Evolutionary conservation across 1,284 basidiomycete genomes (phyloP), one percentile per base, ranked within the genome.

Genomic region (Irpex lacteus): DNA sequence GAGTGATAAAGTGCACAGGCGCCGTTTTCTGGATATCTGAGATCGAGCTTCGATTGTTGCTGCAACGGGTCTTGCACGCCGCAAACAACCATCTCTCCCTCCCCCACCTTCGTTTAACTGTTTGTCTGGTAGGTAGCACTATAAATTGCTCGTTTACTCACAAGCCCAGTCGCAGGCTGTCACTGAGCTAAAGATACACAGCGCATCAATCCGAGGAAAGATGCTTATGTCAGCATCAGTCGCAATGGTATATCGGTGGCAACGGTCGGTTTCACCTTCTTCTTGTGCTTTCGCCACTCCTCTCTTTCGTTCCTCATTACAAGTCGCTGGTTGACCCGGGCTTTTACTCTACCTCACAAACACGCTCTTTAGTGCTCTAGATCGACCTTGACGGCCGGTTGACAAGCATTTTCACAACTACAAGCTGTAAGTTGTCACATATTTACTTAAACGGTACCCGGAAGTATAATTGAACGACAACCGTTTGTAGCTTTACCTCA

Each of bases 321-420:
- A 54, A 60, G 54, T 53, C 58, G 37, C 59, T 61, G 66, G 67
- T 69, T 69, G 67, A 69, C 60, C 67, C 66, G 67, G 49, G 60
- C 56, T 50, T 44, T 44, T 65, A 54, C 18, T 59, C 26, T 58
- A 38, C 59, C 54, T 50, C 57, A 62, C 60, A 58, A 38, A 58
- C 49, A 34, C 56, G n/a, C 60, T 60, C 9, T 53, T 34, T 18
- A 26, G 62, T 53, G 36, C 53, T 60, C 59, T 52, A 15, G 2
- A 56, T 36, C 8, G 26, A 18, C 54, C 54, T 56, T 56, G 54
- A 56, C 54, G 57, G 63, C 62, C 57, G 38, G 52, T 58, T 61
- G n/a, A 49, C 58, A 54, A 60, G 40, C 44, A 26, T 37, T 6
- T 18, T 5, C 26, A 47, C 9, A 44, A 53, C 32, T 37, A 11